Base-by-base conservation (phyloP, 2,329 filamentous ascomycete species). In the Colletotrichum orbiculare region DNA sequence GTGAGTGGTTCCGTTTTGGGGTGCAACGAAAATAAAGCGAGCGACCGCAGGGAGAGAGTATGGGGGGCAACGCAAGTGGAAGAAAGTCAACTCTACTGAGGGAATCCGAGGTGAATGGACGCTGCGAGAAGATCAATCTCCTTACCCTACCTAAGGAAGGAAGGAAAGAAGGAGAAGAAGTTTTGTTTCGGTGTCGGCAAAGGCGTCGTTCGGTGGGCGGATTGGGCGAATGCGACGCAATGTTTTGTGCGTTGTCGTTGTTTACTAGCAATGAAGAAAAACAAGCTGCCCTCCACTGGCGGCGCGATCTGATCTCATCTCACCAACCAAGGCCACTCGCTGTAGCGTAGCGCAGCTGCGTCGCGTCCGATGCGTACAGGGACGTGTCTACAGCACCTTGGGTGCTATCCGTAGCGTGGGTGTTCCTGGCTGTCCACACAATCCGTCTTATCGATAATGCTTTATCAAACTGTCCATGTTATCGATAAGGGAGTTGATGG, bases 231-330 rank as follows among this genome's bases (percentile, higher is more conserved):
- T 25, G 25, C 25, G 25, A 25, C 4, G 25, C 25, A 25, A 64
- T 63, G 64, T 66, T 54, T 66, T 66, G 64, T 66, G 64, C 53
- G 60, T 64, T 50, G 64, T 66, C 60, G 60, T 66, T 66, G 64
- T 66, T 66, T 66, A 66, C 64, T 66, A 58, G 60, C 64, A 63
- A 59, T 60, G 60, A 66, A 64, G 64, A 64, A 66, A 66, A 66
- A 66, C 64, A 66, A 66, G 15, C 15, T 43, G 42, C 25, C 25
- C 25, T 25, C 25, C 25, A 25, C 25, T 25, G 12, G 15, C 17
- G 64, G 64, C 64, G 64, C 64, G 60, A 66, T 64, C 64, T 46
- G 64, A 66, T 66, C 59, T 66, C 60, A 54, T 17, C 25, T 25
- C 25, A 25, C 60, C 64, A 66, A 64, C 60, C 64, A 66, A 54